Percentiles rank a stretch among this genome's conserved stretches.
These are phyloP conservation scores for Dendrocalamus latiflorus DNA, from an alignment of 202 grass and related monocot genomes.

Conservation along the genomic window DNA sequence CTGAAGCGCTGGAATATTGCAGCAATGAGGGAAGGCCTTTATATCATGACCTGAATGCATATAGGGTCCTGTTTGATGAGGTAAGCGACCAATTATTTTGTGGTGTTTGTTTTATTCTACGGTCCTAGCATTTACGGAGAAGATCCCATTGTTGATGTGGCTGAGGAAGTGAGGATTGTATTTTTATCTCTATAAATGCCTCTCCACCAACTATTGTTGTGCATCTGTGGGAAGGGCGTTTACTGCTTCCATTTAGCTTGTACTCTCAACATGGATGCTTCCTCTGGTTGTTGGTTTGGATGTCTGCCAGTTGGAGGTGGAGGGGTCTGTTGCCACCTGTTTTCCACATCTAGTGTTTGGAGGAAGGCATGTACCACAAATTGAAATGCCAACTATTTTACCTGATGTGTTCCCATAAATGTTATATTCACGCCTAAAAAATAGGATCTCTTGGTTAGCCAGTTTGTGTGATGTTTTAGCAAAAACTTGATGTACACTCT, in stretches of 20 bases:
- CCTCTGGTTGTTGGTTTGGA: neutral
- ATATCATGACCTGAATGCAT: slow-evolving; percentile 93
- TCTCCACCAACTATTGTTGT: neutral
- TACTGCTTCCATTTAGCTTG: neutral
- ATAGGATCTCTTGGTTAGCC: neutral
- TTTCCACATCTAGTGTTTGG: neutral
- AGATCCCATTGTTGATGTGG: neutral
- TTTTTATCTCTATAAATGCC: neutral
- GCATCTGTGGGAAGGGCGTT: neutral
- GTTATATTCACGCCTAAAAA: neutral
- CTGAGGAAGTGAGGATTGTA: neutral
- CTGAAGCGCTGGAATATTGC: slow-evolving; percentile 84
- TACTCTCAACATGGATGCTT: neutral
- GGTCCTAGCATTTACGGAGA: neutral
- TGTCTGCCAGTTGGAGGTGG: neutral
- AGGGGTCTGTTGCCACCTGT: neutral
- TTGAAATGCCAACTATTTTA: slow-evolving; percentile 9
- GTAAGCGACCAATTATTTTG: slow-evolving; percentile 32
- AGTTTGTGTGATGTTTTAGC: neutral
- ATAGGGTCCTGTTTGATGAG: slow-evolving; percentile 88
- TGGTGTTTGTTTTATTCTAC: neutral
- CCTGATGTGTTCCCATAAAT: neutral
- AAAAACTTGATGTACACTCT: neutral
- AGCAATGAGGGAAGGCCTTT: slow-evolving; percentile 61
- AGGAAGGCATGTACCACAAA: neutral